A percentile compares a stretch with the other conserved stretches of the same genome.
These are phyloP conservation scores for Globisporangium ultimum DNA, from an alignment of 352 stramenopile species.

Conservation along the genomic window DNA sequence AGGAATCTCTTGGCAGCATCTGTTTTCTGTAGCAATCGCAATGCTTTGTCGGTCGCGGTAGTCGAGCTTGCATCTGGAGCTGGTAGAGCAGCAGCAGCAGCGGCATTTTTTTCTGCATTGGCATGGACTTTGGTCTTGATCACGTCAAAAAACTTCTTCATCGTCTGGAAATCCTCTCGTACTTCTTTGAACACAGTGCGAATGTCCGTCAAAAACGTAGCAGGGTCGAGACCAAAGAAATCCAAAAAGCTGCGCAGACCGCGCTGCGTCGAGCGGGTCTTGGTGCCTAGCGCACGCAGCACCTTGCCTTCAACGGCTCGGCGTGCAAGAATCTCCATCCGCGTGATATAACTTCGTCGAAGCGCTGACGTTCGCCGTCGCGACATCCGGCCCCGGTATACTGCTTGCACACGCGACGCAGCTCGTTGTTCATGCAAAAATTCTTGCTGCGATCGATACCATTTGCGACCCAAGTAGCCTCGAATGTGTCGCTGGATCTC, in stretches of 20 bases:
- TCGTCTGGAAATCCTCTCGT: constrained; percentile 57
- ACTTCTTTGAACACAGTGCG: constrained; percentile 62
- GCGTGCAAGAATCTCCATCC: constrained; percentile 69
- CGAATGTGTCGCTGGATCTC: constrained; percentile 73
- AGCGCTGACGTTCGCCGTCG: constrained; percentile 60
- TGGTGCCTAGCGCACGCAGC: constrained; percentile 52
- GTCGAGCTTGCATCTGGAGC: constrained; percentile 1
- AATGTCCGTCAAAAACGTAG: constrained; percentile 73
- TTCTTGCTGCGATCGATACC: constrained; percentile 56
- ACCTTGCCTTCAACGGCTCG: constrained; percentile 60
- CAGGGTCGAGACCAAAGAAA: constrained; percentile 75
- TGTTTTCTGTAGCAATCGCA: constrained; percentile 33
- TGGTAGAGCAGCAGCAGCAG: constrained; percentile 10
- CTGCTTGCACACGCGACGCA: constrained; percentile 52
- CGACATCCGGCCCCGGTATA: constrained; percentile 72
- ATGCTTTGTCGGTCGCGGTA: neutral
- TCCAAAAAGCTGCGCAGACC: constrained; percentile 61
- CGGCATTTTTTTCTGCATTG: constrained; percentile 21
- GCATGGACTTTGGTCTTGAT: constrained; percentile 55
- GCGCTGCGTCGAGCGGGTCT: constrained; percentile 53
- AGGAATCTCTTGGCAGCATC: constrained; percentile 57
- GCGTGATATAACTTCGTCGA: constrained; percentile 65
- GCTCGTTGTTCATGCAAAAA: constrained; percentile 44
- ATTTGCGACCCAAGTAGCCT: constrained; percentile 47
- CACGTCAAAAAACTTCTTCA: constrained; percentile 60